A percentile compares a stretch with the other conserved stretches of the same genome.
Evolutionary conservation across 352 stramenopile genomes (phyloP).

Genomic region (Phytophthora lateralis): DNA sequence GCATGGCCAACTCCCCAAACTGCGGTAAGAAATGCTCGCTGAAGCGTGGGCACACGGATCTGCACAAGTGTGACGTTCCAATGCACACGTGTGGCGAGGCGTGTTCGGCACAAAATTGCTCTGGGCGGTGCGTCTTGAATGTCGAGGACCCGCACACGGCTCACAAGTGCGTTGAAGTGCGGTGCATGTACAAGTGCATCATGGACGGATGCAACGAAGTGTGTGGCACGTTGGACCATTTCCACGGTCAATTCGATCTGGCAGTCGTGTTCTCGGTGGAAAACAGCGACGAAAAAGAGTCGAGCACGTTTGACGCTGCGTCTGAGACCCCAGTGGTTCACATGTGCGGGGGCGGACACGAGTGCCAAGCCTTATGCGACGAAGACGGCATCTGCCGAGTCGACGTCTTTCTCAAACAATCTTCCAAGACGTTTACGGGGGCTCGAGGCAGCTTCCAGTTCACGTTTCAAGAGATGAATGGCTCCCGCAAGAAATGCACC

Average conservation of each 20-base stretch:
- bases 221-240: constrained; percentile 63
- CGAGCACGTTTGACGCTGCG: constrained; percentile 43
- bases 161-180: constrained; percentile 69
- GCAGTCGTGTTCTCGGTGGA: constrained; percentile 57
- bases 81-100: constrained; percentile 61
- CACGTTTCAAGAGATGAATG: constrained; percentile 85
- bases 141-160: constrained; percentile 52
- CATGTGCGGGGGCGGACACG: constrained; percentile 62
- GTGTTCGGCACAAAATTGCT: constrained; percentile 53
- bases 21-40: constrained; percentile 55
- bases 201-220: constrained; percentile 64
- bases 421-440: constrained; percentile 68
- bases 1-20: constrained; percentile 47
- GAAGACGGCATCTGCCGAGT: constrained; percentile 72
- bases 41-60: constrained; percentile 45
- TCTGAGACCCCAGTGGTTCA: constrained; percentile 54
- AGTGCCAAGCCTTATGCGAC: constrained; percentile 57
- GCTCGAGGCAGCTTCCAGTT: constrained; percentile 68
- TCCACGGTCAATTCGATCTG: constrained; percentile 62
- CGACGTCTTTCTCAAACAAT: constrained; percentile 73
- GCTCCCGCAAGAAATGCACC: constrained; percentile 64
- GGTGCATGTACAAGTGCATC: constrained; percentile 61
- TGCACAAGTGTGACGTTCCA: constrained; percentile 61
- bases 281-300: constrained; percentile 41
- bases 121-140: constrained; percentile 52